These are phyloP conservation scores for Candida montana DNA, from an alignment of 805 yeast genomes.

Conservation along the genomic window DNA sequence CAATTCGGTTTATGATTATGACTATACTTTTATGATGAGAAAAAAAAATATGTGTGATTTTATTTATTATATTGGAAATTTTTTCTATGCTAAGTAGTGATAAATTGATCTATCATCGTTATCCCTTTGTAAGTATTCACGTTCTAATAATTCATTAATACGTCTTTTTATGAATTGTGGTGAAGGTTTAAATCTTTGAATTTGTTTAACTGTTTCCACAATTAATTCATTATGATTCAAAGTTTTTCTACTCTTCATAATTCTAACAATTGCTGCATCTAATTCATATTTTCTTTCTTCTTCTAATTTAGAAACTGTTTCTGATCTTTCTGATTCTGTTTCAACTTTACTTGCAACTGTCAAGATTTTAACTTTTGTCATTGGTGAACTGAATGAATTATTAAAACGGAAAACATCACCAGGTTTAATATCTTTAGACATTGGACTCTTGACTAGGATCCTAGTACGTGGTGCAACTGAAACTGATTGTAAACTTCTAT, in stretches of 20 bases:
- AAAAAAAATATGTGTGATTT: no score
- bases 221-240: conserved; percentile 60
- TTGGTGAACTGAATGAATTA: conserved; percentile 60
- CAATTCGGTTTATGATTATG: no score
- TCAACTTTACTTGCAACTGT: conserved; percentile 49
- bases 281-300: conserved; percentile 63
- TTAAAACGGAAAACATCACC: conserved; percentile 66
- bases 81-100: conserved; percentile 56
- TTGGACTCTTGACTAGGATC: conserved; percentile 67
- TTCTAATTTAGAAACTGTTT: conserved; percentile 50
- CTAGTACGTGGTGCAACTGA: conserved; percentile 80
- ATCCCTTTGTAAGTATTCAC: conserved; percentile 76
- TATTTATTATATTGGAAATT: not conserved
- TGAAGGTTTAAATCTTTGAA: conserved; percentile 66
- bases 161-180: conserved; percentile 64
- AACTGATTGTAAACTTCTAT: conserved; percentile 74
- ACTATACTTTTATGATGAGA: no score
- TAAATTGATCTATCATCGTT: conserved; percentile 53
- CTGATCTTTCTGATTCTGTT: conserved; percentile 34
- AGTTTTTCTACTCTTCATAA: conserved; percentile 72
- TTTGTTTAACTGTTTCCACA: conserved; percentile 56
- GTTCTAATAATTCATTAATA: conserved; percentile 68
- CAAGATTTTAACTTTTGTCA: conserved; percentile 65
- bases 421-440: conserved; percentile 62
- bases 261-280: conserved; percentile 83